Percentiles rank a stretch among this genome's conserved stretches.
These are phyloP conservation scores for Entomortierella lignicola DNA, from an alignment of 192 early-diverging fungal genomes.

Conservation along the genomic window DNA sequence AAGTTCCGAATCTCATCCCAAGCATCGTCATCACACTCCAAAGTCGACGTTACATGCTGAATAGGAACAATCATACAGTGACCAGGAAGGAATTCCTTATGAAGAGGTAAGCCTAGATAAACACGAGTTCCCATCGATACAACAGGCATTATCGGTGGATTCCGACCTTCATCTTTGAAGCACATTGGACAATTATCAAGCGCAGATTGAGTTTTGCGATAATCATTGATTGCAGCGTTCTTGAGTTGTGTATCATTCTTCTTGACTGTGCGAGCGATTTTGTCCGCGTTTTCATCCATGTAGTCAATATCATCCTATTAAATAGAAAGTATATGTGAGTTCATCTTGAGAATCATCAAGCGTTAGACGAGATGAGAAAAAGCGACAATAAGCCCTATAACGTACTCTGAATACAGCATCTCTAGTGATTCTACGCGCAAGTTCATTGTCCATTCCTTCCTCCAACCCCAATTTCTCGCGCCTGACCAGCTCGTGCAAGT, in stretches of 20 bases:
- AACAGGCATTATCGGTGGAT: conserved; percentile 73
- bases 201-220: conserved; percentile 70
- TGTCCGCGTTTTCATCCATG: conserved; percentile 90
- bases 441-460: conserved; percentile 71
- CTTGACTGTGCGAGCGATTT: conserved; percentile 70
- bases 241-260: conserved; percentile 68
- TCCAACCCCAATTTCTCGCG: conserved; percentile 71
- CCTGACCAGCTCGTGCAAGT: conserved; percentile 74
- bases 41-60: conserved; percentile 82
- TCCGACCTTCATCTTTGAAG: conserved; percentile 70
- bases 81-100: conserved; percentile 79
- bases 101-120: conserved; percentile 83
- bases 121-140: conserved; percentile 80
- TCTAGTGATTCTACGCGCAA: conserved; percentile 74
- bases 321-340: conserved; percentile 26
- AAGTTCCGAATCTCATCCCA: conserved; percentile 98
- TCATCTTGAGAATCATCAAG: conserved; percentile 31
- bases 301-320: conserved; percentile 86
- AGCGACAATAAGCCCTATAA: neutral
- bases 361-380: neutral
- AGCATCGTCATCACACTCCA: conserved; percentile 90
- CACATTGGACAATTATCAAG: conserved; percentile 84
- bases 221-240: conserved; percentile 62
- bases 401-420: conserved; percentile 72
- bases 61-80: conserved; percentile 95